Conservation (phyloP, 225 moss, liverwort and hornwort species). For the Antitrichia curtipendula region DNA sequence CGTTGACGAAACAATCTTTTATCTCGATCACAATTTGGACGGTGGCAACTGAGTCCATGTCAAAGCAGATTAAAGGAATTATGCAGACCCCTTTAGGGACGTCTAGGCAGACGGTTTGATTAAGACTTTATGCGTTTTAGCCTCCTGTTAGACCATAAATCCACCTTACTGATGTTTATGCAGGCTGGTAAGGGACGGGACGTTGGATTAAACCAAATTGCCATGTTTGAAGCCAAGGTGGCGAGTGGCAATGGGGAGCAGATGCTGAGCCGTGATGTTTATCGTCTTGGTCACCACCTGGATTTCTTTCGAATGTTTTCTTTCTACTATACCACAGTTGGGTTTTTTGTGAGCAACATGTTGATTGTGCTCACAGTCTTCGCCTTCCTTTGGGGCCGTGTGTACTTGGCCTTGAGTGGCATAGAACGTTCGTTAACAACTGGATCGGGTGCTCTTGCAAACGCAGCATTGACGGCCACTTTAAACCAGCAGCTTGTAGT, state of each 20-base stretch:
- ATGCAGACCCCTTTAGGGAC: not conserved
- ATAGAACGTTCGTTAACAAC: constrained; percentile 57
- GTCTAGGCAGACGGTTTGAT: not conserved
- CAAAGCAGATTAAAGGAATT: not conserved
- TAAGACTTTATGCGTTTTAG: not conserved
- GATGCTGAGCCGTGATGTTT: constrained; percentile 88
- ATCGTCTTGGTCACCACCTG: constrained; percentile 90
- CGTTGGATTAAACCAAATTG: constrained; percentile 93
- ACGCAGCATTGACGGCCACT: constrained; percentile 69
- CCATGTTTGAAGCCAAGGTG: constrained; percentile 95
- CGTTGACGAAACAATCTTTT: not conserved
- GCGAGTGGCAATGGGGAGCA: constrained; percentile 98
- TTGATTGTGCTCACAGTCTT: constrained; percentile 87
- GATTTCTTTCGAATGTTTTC: constrained; percentile 98
- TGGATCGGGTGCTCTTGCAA: constrained; percentile 28
- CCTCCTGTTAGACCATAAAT: not conserved
- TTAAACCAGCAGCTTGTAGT: constrained; percentile 89
- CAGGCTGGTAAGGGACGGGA: constrained; percentile 93
- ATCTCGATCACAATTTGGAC: not conserved
- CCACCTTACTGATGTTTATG: not conserved
- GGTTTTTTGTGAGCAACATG: constrained; percentile 88
- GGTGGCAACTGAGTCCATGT: not conserved
- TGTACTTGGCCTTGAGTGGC: constrained; percentile 88
- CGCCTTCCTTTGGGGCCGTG: constrained; percentile 87
- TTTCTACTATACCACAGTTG: constrained; percentile 85